Evolutionary conservation across 805 yeast genomes (phyloP).

Genomic region (Ogataea nakhonphanomensis): DNA sequence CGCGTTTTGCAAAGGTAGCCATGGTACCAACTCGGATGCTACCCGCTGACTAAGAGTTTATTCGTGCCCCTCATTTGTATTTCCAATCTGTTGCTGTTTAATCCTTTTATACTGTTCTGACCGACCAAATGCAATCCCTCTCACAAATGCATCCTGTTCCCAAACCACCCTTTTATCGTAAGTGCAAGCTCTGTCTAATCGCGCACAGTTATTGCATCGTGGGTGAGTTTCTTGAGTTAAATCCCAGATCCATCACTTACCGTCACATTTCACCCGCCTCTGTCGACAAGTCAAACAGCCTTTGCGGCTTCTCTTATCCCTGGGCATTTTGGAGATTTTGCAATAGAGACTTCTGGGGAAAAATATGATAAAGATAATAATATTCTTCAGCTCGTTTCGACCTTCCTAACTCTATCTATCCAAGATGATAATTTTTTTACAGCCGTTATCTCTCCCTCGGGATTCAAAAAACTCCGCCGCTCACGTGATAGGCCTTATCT

Average conservation of each 20-base stretch:
- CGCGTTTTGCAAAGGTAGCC: background rate
- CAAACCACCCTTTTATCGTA: conserved; percentile 20
- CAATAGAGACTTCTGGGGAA: background rate
- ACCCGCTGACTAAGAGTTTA: background rate
- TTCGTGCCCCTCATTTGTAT: background rate
- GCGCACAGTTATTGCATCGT: conserved; percentile 30
- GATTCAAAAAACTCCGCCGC: background rate
- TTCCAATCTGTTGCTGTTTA: background rate
- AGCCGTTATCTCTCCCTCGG: background rate
- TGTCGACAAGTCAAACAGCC: conserved; percentile 51
- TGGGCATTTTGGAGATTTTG: background rate
- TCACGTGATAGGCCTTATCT: background rate
- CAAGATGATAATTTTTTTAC: background rate
- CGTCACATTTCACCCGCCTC: conserved; percentile 48
- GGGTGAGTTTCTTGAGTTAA: conserved; percentile 28
- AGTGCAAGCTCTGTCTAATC: conserved; percentile 22
- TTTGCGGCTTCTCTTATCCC: conserved; percentile 31
- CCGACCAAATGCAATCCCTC: conserved; percentile 38
- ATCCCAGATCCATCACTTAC: background rate
- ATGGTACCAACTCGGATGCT: background rate
- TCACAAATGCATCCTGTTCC: conserved; percentile 37
- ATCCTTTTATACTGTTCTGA: conserved; percentile 24
- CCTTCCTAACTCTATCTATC: background rate
- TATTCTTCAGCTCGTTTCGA: background rate
- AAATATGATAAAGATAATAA: background rate